Evolutionary conservation across 2,329 filamentous ascomycete genomes (phyloP), one percentile per base, ranked within the genome.

Genomic region (Xylaria sp.): DNA sequence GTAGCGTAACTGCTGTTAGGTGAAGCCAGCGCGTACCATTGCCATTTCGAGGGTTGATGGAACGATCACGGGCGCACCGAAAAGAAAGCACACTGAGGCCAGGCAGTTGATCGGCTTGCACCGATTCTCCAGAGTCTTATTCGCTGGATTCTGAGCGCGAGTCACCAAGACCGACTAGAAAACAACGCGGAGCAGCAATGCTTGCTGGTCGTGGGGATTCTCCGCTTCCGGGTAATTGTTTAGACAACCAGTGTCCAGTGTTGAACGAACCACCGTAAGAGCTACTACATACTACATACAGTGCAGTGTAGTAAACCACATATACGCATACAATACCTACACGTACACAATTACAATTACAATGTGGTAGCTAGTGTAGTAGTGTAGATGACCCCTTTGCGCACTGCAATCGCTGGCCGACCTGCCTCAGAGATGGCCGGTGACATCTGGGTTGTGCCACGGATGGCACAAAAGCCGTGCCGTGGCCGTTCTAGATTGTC

Each of bases 141-240:
- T 61, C 53, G 56, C 50, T 27, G 47, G 45, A 38, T 51, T 49
- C 33, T 42, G 60, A 62, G 49, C 42, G 55, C 44, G 53, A 60
- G 42, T 50, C 51, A 49, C 63, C 49, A 54, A 47, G 29, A 58
- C 49, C 63, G 17, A 27, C 53, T 55, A 55, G 36, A 55, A 61
- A 57, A 62, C 36, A 45, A 47, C n/a, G 25, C 51, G 44, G 47
- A 36, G 6, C 27, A n/a, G 27, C 44, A 51, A 22, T 51, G 29
- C 15, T 59, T 61, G 25, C 31, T 59, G 42, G 60, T 42, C 50
- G 50, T 54, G 31, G 58, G 51, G 33, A 38, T 33, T 47, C 60
- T 61, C 63, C 58, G 57, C 61, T 56, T 49, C 51, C 67, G 61
- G 67, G 49, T 61, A 59, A 59, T 61, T 44, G 33, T 59, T 67